Evolutionary conservation across 2,329 filamentous ascomycete species (phyloP).

Genomic region (Trichoderma citrinoviride): DNA sequence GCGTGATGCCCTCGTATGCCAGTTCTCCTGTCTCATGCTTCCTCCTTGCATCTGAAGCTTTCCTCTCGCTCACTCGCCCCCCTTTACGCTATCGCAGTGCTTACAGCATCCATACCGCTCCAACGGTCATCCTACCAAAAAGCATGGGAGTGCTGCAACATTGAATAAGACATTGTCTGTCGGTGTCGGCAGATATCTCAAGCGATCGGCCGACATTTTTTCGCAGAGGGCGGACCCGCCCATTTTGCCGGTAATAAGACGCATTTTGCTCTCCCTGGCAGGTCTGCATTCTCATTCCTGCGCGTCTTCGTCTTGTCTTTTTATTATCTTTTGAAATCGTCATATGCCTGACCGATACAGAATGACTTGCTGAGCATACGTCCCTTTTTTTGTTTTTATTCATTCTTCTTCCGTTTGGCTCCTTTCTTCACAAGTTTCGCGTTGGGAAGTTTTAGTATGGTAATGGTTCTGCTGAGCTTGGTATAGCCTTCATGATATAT

Average conservation of each 20-base stretch:
- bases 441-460: too few relatives aligned
- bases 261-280: constrained; percentile 9
- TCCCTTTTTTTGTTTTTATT: neutral
- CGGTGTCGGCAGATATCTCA: constrained; percentile 14
- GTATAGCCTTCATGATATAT: neutral
- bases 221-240: neutral
- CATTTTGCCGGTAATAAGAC: constrained; percentile 8
- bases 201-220: constrained; percentile 4
- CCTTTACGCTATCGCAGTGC: neutral
- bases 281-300: constrained; percentile 12
- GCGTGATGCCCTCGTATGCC: neutral
- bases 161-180: neutral
- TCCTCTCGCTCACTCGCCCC: neutral
- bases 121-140: neutral
- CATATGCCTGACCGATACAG: neutral
- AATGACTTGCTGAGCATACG: neutral
- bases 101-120: neutral
- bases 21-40: neutral
- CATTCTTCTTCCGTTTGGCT: too few relatives aligned
- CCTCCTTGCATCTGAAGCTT: neutral
- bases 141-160: neutral
- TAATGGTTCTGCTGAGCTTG: too few relatives aligned
- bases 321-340: neutral
- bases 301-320: neutral
- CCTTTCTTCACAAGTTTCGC: too few relatives aligned